phyloP scores from a whole-genome alignment of 2,329 filamentous ascomycete genomes.

The Exophiala lecanii-corni region DNA sequence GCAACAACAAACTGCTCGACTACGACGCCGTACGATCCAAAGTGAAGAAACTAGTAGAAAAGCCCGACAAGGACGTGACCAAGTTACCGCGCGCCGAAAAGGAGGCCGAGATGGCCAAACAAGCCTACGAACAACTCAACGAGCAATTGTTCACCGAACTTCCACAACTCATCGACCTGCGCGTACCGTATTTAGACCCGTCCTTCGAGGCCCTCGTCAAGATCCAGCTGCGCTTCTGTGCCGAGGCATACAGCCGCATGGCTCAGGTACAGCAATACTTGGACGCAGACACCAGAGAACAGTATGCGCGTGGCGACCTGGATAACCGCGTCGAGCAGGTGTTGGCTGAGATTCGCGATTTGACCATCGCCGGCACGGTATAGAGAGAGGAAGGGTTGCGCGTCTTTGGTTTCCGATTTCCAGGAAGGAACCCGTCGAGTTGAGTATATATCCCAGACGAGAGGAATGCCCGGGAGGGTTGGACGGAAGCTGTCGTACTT shows the following conservation, averaged over 20 bases:
- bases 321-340: conserved; percentile 93
- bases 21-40: conserved; percentile 94
- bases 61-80: conserved; percentile 96
- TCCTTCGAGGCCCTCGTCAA: conserved; percentile 97
- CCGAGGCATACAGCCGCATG: conserved; percentile 96
- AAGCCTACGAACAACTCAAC: conserved; percentile 93
- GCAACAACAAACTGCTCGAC: conserved; percentile 95
- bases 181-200: conserved; percentile 94
- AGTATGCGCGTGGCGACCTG: conserved; percentile 89
- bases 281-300: conserved; percentile 88
- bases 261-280: conserved; percentile 98
- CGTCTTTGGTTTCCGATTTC: too few species aligned
- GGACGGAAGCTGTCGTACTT: too few species aligned
- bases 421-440: too few species aligned
- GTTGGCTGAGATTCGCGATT: conserved; percentile 89
- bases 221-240: conserved; percentile 95
- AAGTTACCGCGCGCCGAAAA: conserved; percentile 95
- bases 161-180: conserved; percentile 91
- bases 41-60: conserved; percentile 95
- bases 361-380: conserved; percentile 82
- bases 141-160: conserved; percentile 91
- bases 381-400: too few species aligned
- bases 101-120: conserved; percentile 90
- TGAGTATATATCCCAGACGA: too few species aligned
- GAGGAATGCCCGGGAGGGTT: too few species aligned